Evolutionary conservation across 2,329 filamentous ascomycete species (phyloP), one percentile per base, ranked within the genome.

Genomic region (Sporothrix pseudoabietina): DNA sequence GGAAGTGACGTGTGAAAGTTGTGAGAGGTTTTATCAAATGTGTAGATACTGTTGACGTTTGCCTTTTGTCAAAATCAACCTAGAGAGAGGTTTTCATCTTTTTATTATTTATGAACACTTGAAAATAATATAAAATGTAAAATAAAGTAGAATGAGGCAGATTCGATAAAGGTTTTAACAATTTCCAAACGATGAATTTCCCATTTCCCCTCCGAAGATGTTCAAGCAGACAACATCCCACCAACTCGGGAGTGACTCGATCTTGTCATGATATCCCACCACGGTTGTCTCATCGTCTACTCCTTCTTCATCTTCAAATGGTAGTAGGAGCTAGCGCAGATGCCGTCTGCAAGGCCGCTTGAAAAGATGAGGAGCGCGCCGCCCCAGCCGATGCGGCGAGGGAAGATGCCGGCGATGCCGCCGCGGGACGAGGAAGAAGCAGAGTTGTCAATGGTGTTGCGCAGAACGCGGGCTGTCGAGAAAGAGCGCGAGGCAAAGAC

Each of bases 351-450:
- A 1, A 49, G 44, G 26, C 44, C 65, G 5, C n/a, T 12, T n/a
- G n/a, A 14, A 16, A 52, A 69, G 22, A 49, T 26, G 7, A n/a
- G 26, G 4, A 35, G 44, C 6, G 44, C 41, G 12, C 44, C 65
- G 41, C 44, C 41, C 65, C 41, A 69, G 65, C 65, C 65, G 9
- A 49, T 69, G 65, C 41, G 41, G 30, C 41, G 41, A 3, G 44
- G 65, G 65, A 52, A 69, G 30, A 69, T 6, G 26, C 41, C 44
- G 39, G 65, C n/a, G 10, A 69, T 8, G 30, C 44, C 44, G 65
- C 65, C 39, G 63, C 63, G 65, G 26, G 26, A 47, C 26, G 65
- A 19, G 26, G 55, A 12, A 32, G 55, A 26, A 26, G 35, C 61
- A 4, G n/a, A 30, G n/a, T n/a, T 12, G 22, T 69, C 65, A 4